Evolutionary conservation across 2,329 filamentous ascomycete genomes (phyloP).

Genomic region (Scedosporium boydii): DNA sequence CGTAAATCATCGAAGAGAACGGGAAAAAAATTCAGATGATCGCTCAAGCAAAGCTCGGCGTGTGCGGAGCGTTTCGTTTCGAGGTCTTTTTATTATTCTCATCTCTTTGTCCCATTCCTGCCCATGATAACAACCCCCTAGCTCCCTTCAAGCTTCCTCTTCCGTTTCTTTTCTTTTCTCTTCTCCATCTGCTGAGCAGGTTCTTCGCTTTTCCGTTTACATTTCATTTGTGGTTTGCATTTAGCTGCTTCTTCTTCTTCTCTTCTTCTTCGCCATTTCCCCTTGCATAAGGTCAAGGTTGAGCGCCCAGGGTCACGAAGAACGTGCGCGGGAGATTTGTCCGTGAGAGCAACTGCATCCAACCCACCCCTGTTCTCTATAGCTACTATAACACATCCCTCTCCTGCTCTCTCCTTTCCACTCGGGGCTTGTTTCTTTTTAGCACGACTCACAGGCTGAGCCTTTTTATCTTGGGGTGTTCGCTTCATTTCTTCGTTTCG

Average conservation of each 20-base stretch:
- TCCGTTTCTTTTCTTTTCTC: background rate
- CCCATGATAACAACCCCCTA: background rate
- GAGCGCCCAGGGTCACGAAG: background rate
- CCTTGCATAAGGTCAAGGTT: slow-evolving; percentile 1
- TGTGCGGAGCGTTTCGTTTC: slow-evolving; percentile 2
- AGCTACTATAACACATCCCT: background rate
- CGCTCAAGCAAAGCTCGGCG: background rate
- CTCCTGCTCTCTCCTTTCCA: background rate
- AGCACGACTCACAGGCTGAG: background rate
- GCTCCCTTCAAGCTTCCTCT: background rate
- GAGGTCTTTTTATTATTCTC: background rate
- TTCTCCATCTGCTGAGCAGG: slow-evolving; percentile 5
- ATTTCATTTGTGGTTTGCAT: background rate
- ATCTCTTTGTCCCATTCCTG: slow-evolving; percentile 4
- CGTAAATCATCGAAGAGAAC: background rate
- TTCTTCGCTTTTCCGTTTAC: slow-evolving; percentile 7
- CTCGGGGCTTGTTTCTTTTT: slow-evolving; percentile 1
- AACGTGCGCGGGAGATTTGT: background rate
- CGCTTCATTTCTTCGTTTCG: background rate
- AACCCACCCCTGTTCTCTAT: background rate
- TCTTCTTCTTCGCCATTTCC: slow-evolving; percentile 2
- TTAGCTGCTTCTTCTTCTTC: background rate
- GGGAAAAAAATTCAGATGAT: slow-evolving; percentile 1
- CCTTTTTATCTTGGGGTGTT: slow-evolving; percentile 1
- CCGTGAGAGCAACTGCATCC: background rate